Evolutionary conservation across 2,329 filamentous ascomycete species (phyloP), one percentile per base, ranked within the genome.

Genomic region (Phoma herbarum): DNA sequence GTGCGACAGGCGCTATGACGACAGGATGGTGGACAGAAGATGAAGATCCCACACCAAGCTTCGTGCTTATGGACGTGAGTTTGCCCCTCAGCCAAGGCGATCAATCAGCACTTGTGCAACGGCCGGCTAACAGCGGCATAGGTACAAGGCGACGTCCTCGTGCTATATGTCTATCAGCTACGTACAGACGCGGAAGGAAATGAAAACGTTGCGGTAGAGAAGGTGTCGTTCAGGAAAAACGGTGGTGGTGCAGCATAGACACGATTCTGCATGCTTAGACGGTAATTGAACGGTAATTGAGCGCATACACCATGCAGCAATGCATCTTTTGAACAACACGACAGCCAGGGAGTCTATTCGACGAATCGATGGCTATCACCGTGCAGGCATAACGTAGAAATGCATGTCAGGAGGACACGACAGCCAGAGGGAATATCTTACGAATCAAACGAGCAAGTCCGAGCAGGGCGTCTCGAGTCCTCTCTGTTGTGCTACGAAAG

Each of bases 61-160:
- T 98, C 79, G 97, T 95, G 74, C 80, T 98, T 77, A 97, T 98
- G 94, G 94, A 98, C 85, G 93, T 97, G 78, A 82, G 92, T 89
- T 49, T 51, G 29, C 16, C 45, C 47, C 26, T 45, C 22, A 29
- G n/a, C 41, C 10, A 26, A 43, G n/a, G 31, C 26, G 37, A 45
- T n/a, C 41, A 26, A 43, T 44, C 50, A 28, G 25, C 26, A 31
- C 28, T 31, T 10, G 31, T 47, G 31, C 33, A 41, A 60, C 48
- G 10, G 23, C 11, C 58, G 56, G 60, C 69, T 73, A 63, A 73
- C 62, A 50, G 47, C 31, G 51, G 20, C 49, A 44, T 68, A 96
- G 92, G 92, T 96, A 33, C 94, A 98, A 86, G 94, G 94, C 29
- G 96, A 97, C 75, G 96, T 96, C 16, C 85, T 98, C 66, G 96